Conservation (phyloP, 2,329 filamentous ascomycete genomes). For the Fusarium luffae region DNA sequence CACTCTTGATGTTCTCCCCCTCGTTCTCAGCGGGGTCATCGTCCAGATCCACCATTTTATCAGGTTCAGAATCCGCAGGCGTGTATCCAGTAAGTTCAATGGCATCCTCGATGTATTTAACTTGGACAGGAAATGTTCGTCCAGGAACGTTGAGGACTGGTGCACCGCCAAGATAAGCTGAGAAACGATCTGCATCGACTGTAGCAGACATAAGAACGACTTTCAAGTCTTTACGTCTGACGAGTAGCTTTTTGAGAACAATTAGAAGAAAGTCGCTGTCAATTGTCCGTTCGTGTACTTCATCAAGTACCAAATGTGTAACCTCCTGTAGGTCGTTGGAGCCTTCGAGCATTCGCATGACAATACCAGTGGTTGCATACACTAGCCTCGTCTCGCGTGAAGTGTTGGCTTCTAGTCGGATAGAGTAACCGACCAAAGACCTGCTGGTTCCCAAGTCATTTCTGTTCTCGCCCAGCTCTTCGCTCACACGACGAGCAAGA, state of each 20-base stretch:
- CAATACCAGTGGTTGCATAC: slow-evolving; percentile 90
- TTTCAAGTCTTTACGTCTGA: slow-evolving; percentile 82
- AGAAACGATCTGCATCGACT: slow-evolving; percentile 91
- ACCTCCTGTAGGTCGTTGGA: slow-evolving; percentile 88
- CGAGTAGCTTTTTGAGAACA: slow-evolving; percentile 84
- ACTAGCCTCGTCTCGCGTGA: slow-evolving; percentile 84
- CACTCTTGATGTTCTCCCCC: slow-evolving; percentile 63
- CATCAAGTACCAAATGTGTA: slow-evolving; percentile 94
- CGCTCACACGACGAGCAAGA: slow-evolving; percentile 89
- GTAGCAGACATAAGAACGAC: slow-evolving; percentile 98
- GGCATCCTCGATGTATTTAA: slow-evolving; percentile 90
- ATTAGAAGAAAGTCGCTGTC: slow-evolving; percentile 97
- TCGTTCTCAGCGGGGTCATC: slow-evolving; percentile 67
- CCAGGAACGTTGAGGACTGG: slow-evolving; percentile 92
- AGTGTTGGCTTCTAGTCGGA: slow-evolving; percentile 89
- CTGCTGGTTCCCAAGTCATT: slow-evolving; percentile 83
- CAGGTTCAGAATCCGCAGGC: slow-evolving; percentile 56
- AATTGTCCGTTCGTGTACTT: slow-evolving; percentile 95
- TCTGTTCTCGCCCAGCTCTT: slow-evolving; percentile 88
- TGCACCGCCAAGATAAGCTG: slow-evolving; percentile 84
- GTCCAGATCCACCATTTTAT: slow-evolving; percentile 71
- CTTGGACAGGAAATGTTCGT: slow-evolving; percentile 90
- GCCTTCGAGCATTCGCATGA: slow-evolving; percentile 97
- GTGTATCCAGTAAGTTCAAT: slow-evolving; percentile 86
- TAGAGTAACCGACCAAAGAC: slow-evolving; percentile 93